Evolutionary conservation across 306 rosid genomes (phyloP).

Genomic region (Pyrus betulifolia): DNA sequence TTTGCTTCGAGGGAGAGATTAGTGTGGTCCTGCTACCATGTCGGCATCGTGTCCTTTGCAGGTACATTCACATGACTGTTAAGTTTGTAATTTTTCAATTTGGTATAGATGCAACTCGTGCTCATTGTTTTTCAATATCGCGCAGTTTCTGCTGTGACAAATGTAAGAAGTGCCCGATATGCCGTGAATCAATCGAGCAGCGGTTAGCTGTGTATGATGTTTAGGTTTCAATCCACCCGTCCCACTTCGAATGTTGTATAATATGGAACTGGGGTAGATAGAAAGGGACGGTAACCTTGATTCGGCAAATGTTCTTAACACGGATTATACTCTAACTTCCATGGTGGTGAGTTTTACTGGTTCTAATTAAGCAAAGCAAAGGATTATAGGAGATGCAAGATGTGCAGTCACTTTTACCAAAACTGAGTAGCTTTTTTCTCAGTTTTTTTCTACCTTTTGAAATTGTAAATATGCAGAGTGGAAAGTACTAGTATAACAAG

Average conservation of each 20-base stretch:
- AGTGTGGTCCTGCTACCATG: slow-evolving; percentile 90
- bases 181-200: slow-evolving; percentile 64
- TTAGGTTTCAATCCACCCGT: slow-evolving; percentile 35
- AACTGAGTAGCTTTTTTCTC: slow-evolving; percentile 11
- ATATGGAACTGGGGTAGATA: slow-evolving; percentile 25
- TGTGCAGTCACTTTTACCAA: neutral
- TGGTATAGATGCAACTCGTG: neutral
- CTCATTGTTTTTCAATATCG: slow-evolving; percentile 14
- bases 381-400: slow-evolving; percentile 18
- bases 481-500: neutral
- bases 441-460: neutral
- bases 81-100: neutral
- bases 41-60: slow-evolving; percentile 86
- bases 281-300: slow-evolving; percentile 13
- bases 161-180: slow-evolving; percentile 87
- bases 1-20: slow-evolving; percentile 90
- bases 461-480: slow-evolving; percentile 37
- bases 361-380: slow-evolving; percentile 19
- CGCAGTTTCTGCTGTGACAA: slow-evolving; percentile 79
- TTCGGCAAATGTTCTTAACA: slow-evolving; percentile 20
- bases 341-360: slow-evolving; percentile 11
- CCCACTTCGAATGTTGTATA: slow-evolving; percentile 11
- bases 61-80: slow-evolving; percentile 26
- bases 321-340: slow-evolving; percentile 11
- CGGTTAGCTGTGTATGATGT: slow-evolving; percentile 84